Evolutionary conservation across 2,329 filamentous ascomycete species (phyloP).

Genomic region (Talaromyces islandicus): DNA sequence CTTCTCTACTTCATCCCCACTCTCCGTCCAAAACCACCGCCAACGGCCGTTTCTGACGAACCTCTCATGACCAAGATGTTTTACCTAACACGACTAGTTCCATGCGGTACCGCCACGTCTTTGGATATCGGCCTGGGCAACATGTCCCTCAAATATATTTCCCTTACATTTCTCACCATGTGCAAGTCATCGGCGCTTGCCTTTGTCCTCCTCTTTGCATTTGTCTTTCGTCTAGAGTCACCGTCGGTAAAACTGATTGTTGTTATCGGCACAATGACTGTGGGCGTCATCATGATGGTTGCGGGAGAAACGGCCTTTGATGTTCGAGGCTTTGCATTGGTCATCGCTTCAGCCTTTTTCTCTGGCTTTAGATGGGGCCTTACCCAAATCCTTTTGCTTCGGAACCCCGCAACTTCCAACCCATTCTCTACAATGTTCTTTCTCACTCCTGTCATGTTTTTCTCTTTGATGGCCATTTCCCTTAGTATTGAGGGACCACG

Average conservation of each 20-base stretch:
- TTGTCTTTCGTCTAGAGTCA: conserved; percentile 83
- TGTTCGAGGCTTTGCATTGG: conserved; percentile 76
- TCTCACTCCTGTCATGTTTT: conserved; percentile 95
- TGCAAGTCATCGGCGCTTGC: conserved; percentile 96
- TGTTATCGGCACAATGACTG: conserved; percentile 88
- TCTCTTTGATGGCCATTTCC: conserved; percentile 71
- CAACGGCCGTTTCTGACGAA: conserved; percentile 40
- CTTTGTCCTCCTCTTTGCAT: conserved; percentile 92
- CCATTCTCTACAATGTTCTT: conserved; percentile 97
- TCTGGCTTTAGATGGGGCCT: conserved; percentile 97
- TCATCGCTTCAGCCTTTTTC: conserved; percentile 91
- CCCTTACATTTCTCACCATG: conserved; percentile 97
- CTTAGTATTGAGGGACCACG: conserved; percentile 76
- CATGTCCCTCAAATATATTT: conserved; percentile 92
- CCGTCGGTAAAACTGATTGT: conserved; percentile 78
- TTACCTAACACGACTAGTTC: conserved; percentile 85
- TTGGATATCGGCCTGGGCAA: conserved; percentile 95
- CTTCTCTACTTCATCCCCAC: conserved; percentile 79
- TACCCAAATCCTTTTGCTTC: conserved; percentile 91
- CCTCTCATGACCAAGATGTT: conserved; percentile 76
- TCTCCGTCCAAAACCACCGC: conserved; percentile 59
- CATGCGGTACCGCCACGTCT: conserved; percentile 86
- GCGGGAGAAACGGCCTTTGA: conserved; percentile 90
- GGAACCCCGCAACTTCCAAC: conserved; percentile 91
- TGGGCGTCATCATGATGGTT: conserved; percentile 96